phyloP scores from a whole-genome alignment of 306 rosid genomes.

The Betula pendula region DNA sequence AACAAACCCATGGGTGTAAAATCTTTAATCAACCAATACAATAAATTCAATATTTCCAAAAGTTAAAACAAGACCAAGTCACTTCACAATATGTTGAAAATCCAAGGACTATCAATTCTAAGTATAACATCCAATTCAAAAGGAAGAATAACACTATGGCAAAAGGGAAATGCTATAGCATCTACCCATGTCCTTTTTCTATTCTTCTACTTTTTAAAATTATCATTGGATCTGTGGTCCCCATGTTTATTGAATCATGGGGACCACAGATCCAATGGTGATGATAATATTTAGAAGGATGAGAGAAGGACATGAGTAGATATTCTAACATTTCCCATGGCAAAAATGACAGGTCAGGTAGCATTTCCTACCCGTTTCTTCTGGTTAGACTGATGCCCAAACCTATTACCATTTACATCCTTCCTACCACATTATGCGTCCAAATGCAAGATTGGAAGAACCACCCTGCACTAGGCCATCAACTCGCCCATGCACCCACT shows the following conservation, averaged over 20 bases:
- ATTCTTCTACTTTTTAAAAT: too few relatives aligned
- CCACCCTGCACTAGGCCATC: conserved; percentile 5
- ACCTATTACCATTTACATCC: neutral
- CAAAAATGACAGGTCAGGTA: conserved; percentile 18
- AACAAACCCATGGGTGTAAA: too few relatives aligned
- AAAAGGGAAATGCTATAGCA: too few relatives aligned
- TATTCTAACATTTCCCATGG: too few relatives aligned
- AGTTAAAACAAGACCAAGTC: neutral
- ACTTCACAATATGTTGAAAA: neutral
- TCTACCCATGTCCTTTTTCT: too few relatives aligned
- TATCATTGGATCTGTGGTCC: too few relatives aligned
- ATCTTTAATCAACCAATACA: neutral
- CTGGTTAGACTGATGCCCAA: neutral
- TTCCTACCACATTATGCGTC: conserved; percentile 15
- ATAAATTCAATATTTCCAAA: conserved; percentile 1
- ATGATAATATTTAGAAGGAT: too few relatives aligned
- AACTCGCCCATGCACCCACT: conserved; percentile 19
- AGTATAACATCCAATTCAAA: conserved; percentile 6
- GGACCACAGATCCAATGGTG: too few relatives aligned
- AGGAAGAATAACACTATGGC: neutral
- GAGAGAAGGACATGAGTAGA: too few relatives aligned
- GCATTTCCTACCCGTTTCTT: conserved; percentile 13
- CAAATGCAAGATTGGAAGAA: conserved; percentile 11
- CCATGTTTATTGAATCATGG: too few relatives aligned
- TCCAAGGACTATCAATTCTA: conserved; percentile 1